Evolutionary conservation across 805 yeast genomes (phyloP).

Genomic region (Ogataea siamensis): DNA sequence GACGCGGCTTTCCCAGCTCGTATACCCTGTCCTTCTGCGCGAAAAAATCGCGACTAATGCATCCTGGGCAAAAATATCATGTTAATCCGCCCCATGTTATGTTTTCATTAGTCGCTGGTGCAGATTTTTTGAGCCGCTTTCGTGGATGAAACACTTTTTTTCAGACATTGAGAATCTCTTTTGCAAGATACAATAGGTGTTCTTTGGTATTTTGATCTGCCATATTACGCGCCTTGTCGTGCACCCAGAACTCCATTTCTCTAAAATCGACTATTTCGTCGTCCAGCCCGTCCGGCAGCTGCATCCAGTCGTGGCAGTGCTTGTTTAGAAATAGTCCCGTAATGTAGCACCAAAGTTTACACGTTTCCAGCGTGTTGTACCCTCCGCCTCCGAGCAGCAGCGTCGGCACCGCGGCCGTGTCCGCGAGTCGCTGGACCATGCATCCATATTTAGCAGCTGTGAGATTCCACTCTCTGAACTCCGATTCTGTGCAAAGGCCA

Average conservation of each 20-base stretch:
- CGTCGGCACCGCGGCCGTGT: constrained; percentile 33
- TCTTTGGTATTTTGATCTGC: constrained; percentile 30
- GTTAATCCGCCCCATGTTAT: background rate
- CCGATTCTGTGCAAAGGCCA: constrained; percentile 61
- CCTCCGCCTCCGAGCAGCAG: constrained; percentile 77
- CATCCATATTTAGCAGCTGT: constrained; percentile 49
- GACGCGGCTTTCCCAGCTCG: background rate
- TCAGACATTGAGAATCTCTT: background rate
- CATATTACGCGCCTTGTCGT: constrained; percentile 34
- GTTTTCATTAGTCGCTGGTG: background rate
- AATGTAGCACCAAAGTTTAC: constrained; percentile 57
- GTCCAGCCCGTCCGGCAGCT: constrained; percentile 54
- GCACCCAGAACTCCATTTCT: constrained; percentile 25
- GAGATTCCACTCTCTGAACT: constrained; percentile 66
- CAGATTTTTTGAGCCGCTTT: constrained; percentile 6
- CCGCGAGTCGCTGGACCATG: constrained; percentile 33
- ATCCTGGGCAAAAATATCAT: background rate
- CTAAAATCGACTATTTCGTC: constrained; percentile 18
- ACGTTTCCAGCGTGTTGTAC: constrained; percentile 58
- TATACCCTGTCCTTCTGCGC: background rate
- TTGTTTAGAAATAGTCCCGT: constrained; percentile 31
- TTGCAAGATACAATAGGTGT: constrained; percentile 26
- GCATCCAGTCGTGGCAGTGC: constrained; percentile 19
- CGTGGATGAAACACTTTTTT: background rate
- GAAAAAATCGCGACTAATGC: background rate